phyloP scores from a whole-genome alignment of 1,139 yeast genomes.

The Taphrina sp. region DNA sequence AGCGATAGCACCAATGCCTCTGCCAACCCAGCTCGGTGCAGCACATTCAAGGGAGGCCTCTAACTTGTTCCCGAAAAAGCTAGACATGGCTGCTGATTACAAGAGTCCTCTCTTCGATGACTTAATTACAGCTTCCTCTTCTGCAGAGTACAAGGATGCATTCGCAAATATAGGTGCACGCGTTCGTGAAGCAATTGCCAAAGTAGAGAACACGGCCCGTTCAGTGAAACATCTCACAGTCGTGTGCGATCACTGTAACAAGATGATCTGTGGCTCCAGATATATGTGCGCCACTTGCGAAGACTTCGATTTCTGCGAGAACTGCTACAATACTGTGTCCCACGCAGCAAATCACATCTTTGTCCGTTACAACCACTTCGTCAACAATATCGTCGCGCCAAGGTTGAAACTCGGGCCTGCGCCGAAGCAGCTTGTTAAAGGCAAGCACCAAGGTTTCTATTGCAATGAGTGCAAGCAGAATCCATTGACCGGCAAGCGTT shows the following conservation, averaged over 20 bases:
- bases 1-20: background rate
- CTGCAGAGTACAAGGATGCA: conserved; percentile 5
- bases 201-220: background rate
- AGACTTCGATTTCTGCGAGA: conserved; percentile 52
- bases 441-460: background rate
- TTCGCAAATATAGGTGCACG: conserved; percentile 5
- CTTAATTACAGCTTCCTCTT: too few species aligned
- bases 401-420: conserved; percentile 5
- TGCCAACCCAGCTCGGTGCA: background rate
- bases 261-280: conserved; percentile 46
- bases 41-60: background rate
- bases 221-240: conserved; percentile 18
- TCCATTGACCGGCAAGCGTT: conserved; percentile 40
- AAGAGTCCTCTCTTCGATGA: background rate
- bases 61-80: background rate
- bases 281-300: conserved; percentile 51
- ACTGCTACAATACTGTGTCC: conserved; percentile 41
- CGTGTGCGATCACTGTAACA: conserved; percentile 36
- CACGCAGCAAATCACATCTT: conserved; percentile 12
- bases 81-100: background rate
- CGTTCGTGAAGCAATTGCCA: conserved; percentile 4
- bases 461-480: conserved; percentile 1
- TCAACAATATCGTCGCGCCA: conserved; percentile 10
- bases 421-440: background rate
- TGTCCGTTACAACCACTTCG: conserved; percentile 15